Evolutionary conservation across 2,329 filamentous ascomycete genomes (phyloP), one percentile per base, ranked within the genome.

Genomic region (Coniella lustricola): DNA sequence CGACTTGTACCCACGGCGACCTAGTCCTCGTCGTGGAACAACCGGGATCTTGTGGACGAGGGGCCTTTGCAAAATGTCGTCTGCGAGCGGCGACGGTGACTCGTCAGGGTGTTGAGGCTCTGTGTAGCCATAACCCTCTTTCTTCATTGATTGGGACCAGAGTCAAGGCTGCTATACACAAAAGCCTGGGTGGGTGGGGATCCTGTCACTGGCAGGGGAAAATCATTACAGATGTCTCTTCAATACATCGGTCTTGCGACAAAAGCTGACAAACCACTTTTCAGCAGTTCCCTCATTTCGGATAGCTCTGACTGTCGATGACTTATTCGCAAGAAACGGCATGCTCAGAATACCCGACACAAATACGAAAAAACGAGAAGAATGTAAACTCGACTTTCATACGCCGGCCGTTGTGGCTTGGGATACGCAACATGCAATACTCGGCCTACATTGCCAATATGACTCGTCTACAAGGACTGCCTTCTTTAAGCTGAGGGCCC

Each of bases 131-230:
- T n/a, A 5, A 14, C 8, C n/a, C 22, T 29, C 21, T 9, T 10
- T 22, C 18, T n/a, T 39, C 40, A 13, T 32, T 29, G n/a, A 25
- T 16, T 20, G 29, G 17, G 18, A 25, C 14, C 13, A 40, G 47
- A 49, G 47, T 32, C 47, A 44, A 49, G 47, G 47, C 47, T 49
- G 47, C 47, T 49, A 41, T 36, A 40, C 12, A 21, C 7, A 31
- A 49, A 44, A 49, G 47, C 47, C 47, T 49, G 47, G 47, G 47
- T 44, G 47, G 47, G 47, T 45, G 47, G 47, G 47, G n/a, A 49
- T 33, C 37, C 46, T 49, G 41, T 21, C 20, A 16, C 18, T 18
- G 44, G 37, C 44, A 46, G 37, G 44, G 44, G 36, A 31, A 18
- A 22, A n/a, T 22, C 40, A 40, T 34, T 21, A 39, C 44, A 35